Evolutionary conservation across 805 yeast species (phyloP), one percentile per base, ranked within the genome.

Genomic region (Tetrapisispora namnaoensis): DNA sequence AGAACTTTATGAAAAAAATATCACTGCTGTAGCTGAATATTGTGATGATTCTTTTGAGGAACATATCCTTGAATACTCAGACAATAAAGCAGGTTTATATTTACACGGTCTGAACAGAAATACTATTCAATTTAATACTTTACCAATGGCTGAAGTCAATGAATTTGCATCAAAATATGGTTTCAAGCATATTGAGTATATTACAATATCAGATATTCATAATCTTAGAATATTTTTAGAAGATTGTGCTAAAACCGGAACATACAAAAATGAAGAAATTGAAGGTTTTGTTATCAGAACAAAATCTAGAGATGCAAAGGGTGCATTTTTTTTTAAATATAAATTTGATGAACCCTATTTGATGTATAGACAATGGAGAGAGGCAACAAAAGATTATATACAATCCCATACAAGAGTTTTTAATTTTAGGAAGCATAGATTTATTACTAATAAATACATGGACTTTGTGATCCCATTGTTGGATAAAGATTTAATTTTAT

Each of bases 1-100:
- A 36, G 63, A 66, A 1, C 68, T 93, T 8, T 74, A 73, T 55
- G 56, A 65, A 1, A 55, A 71, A 53, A 76, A 80, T 48, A 59
- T 79, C 34, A 93, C 99, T 1, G 96, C 95, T 0, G 95, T 89
- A 1, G 89, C 90, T 0, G 99, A 93, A 66, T 75, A 78, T 35
- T 93, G 99, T 65, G 96, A 93, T 62, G 99, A 93, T 59, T 66
- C 65, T 0, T 93, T 93, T 64, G 99, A 93, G 62, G 98, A 93
- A 63, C 99, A 93, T 62, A 86, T 93, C 8, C 70, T 93, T 44
- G 83, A 82, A 49, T 93, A 93, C 60, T 62, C 73, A 2, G 71
- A 70, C 1, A 80, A 82, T 0, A 68, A 67, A 10, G 79, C 95
- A 0, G 99, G 99, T 0, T 68, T 93, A 6, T 93, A 93, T 56